Conservation (phyloP, 441 rosid genomes). For the Populus hybrid region DNA sequence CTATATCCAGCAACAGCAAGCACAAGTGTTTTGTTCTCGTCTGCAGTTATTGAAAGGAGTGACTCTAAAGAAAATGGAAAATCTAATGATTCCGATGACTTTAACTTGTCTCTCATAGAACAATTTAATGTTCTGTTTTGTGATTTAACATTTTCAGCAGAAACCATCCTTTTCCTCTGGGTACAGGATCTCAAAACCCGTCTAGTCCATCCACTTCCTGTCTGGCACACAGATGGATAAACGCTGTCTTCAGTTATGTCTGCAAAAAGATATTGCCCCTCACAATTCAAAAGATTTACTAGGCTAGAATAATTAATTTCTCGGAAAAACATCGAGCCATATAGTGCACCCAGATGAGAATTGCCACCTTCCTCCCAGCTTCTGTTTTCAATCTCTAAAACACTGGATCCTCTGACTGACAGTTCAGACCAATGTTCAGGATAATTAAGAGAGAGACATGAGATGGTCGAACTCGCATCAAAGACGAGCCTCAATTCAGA, state of each 20-base stretch:
- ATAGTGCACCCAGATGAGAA: slow-evolving; percentile 65
- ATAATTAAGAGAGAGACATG: slow-evolving; percentile 45
- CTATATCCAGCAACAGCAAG: slow-evolving; percentile 91
- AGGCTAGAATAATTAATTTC: slow-evolving; percentile 38
- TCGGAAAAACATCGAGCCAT: slow-evolving; percentile 58
- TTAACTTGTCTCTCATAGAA: slow-evolving; percentile 36
- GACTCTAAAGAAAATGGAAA: slow-evolving; percentile 66
- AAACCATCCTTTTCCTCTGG: slow-evolving; percentile 47
- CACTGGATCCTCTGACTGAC: slow-evolving; percentile 20
- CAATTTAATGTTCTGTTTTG: slow-evolving; percentile 27
- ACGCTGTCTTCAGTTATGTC: slow-evolving; percentile 27
- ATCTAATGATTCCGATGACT: slow-evolving; percentile 29
- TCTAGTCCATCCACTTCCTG: slow-evolving; percentile 29
- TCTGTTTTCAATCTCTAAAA: slow-evolving; percentile 32
- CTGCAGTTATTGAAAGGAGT: slow-evolving; percentile 63
- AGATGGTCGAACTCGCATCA: slow-evolving; percentile 72
- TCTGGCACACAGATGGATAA: slow-evolving; percentile 23
- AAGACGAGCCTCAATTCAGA: slow-evolving; percentile 69
- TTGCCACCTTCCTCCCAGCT: slow-evolving; percentile 80
- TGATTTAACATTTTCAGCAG: slow-evolving; percentile 36
- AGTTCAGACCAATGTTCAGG: slow-evolving; percentile 19
- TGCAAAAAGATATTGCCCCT: slow-evolving; percentile 40
- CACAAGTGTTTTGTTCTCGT: slow-evolving; percentile 64
- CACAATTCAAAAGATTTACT: slow-evolving; percentile 63
- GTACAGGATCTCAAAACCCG: slow-evolving; percentile 33